Percentiles rank a stretch among this genome's conserved stretches.
phyloP scores from a whole-genome alignment of 768 basidiomycete species.

The Gautieria morchelliformis region DNA sequence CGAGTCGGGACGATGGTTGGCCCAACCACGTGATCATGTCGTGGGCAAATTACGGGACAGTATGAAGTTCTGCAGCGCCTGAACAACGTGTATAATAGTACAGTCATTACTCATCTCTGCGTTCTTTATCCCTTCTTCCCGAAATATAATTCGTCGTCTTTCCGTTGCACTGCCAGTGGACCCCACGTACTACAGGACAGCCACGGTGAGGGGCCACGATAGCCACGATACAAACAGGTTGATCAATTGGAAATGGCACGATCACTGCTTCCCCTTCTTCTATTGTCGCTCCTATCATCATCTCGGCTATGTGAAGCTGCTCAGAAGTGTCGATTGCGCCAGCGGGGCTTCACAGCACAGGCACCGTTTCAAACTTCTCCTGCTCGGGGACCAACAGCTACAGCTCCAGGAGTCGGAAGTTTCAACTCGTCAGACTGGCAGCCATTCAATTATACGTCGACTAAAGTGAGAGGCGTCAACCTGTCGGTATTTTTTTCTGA shows the following conservation, averaged over 20 bases:
- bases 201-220: background rate
- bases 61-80: background rate
- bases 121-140: background rate
- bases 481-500: constrained; percentile 32
- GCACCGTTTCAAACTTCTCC: constrained; percentile 3
- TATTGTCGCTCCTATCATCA: background rate
- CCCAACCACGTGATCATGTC: background rate
- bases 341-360: constrained; percentile 5
- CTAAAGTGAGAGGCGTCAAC: constrained; percentile 50
- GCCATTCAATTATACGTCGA: constrained; percentile 35
- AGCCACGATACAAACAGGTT: too few relatives aligned
- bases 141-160: too few relatives aligned
- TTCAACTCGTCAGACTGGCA: constrained; percentile 5
- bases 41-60: background rate
- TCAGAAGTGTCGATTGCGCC: constrained; percentile 2
- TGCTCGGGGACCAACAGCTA: background rate
- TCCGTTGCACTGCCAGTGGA: too few relatives aligned
- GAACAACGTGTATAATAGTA: background rate
- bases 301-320: background rate
- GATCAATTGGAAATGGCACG: background rate
- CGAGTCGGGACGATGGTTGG: too few relatives aligned
- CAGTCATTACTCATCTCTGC: background rate
- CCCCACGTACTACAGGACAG: too few relatives aligned
- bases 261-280: background rate
- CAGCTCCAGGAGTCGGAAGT: background rate